Evolutionary conservation across 768 basidiomycete genomes (phyloP), one percentile per base, ranked within the genome.

Genomic region (Mycena epipterygia): DNA sequence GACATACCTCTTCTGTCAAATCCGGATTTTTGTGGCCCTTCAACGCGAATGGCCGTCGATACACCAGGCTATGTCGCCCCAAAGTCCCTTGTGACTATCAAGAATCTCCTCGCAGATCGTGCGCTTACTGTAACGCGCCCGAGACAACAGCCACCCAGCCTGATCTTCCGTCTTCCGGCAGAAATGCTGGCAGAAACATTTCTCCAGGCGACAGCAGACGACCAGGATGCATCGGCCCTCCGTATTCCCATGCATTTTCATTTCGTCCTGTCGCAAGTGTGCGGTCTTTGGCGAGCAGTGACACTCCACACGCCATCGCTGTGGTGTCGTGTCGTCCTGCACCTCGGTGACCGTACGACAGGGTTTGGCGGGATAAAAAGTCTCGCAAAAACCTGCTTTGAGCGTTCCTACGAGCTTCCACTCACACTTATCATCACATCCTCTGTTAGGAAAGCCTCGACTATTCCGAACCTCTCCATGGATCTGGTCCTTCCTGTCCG

Each of bases 241-340:
- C 49, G 14, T 48, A 44, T 30, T 2, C 72, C 68, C 5, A 73
- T 73, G 72, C 68, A 64, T n/a, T 77, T 78, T 70, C 81, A 82
- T 63, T 75, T 83, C 39, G 68, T 78, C 58, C 73, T 81, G 33
- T 81, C 81, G 5, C 81, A 82, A 53, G 81, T 84, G 49, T 83
- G 79, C 66, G 77, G 68, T 2, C 70, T 78, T 32, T 84, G 82
- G 80, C 73, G 83, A 1, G 73, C 78, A 7, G 73, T 83, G 61
- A 80, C 81, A 23, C 63, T 83, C n/a, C 73, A 73, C 51, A 80
- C 79, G 6, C 79, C 80, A 14, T 53, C 64, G 35, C 74, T 83
- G 63, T 79, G 83, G 83, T 78, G 39, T 27, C 64, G 72, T 29
- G 42, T 73, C 13, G 57, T 67, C 2, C 64, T 73, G 19, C 72